Percentiles rank a stretch among this genome's conserved stretches.
phyloP scores from a whole-genome alignment of 2,329 filamentous ascomycete species.

The Aspergillus pseudoglaucus region DNA sequence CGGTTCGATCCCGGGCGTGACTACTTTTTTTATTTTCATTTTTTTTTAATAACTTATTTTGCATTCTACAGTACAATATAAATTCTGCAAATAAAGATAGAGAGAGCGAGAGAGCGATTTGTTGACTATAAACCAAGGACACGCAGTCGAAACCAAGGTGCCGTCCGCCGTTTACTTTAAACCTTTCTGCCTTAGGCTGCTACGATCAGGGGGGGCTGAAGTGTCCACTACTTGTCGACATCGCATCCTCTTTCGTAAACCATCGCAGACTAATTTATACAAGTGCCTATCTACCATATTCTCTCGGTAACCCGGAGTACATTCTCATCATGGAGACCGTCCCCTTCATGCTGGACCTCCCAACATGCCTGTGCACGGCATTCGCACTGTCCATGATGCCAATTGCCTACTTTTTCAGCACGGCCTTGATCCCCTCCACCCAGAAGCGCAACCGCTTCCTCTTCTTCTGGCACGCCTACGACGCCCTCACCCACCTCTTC shows the following conservation, averaged over 20 bases:
- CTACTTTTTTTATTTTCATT: constrained; percentile 17
- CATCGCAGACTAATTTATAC: background rate
- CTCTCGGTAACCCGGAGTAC: background rate
- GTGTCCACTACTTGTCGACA: background rate
- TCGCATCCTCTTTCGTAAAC: background rate
- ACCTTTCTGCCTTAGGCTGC: background rate
- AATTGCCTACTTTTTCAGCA: constrained; percentile 46
- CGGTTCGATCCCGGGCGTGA: constrained; percentile 35
- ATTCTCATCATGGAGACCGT: constrained; percentile 13
- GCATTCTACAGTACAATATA: background rate
- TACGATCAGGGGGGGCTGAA: background rate
- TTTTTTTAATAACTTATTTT: constrained; percentile 4
- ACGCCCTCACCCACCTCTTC: constrained; percentile 82
- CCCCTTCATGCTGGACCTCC: constrained; percentile 32
- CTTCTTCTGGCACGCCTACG: constrained; percentile 93
- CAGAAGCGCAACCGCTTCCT: constrained; percentile 61
- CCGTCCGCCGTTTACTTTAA: background rate
- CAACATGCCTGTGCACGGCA: constrained; percentile 50
- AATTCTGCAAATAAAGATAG: too few relatives aligned
- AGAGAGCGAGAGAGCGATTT: too few relatives aligned
- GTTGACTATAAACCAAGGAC: too few relatives aligned
- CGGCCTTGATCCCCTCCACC: constrained; percentile 46
- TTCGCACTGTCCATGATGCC: constrained; percentile 50
- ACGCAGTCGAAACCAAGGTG: background rate
- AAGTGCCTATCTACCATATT: background rate